Evolutionary conservation across 257 asterid species (phyloP).

Genomic region (Solanum etuberosum): DNA sequence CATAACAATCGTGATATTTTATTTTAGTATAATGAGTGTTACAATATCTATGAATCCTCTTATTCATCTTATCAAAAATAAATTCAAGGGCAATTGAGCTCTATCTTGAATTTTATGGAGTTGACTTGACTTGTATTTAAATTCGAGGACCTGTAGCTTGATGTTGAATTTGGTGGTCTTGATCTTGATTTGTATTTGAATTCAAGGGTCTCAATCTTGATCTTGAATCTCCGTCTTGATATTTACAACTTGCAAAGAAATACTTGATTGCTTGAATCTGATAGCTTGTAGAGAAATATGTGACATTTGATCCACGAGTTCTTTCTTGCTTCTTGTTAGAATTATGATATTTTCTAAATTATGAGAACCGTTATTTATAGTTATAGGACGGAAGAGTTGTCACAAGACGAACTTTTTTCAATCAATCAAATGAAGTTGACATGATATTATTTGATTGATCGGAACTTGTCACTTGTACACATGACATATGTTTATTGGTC

Average conservation of each 20-base stretch:
- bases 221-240: not conserved
- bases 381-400: not conserved
- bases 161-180: not conserved
- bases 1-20: no score
- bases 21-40: not conserved
- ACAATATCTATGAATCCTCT: not conserved
- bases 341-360: no score
- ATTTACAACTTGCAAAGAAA: not conserved
- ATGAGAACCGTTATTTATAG: no score
- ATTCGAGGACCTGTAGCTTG: not conserved
- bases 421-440: not conserved
- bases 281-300: not conserved
- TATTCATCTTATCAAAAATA: not conserved
- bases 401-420: not conserved
- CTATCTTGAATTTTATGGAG: not conserved
- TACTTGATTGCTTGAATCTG: not conserved
- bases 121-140: not conserved
- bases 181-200: not conserved
- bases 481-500: not conserved
- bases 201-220: no score
- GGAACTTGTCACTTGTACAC: not conserved
- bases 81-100: not conserved
- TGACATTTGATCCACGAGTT: not conserved
- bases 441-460: not conserved
- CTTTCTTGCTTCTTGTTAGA: no score